These are phyloP conservation scores for Trichoderma hamatum DNA, from an alignment of 2,329 filamentous ascomycete species.

Conservation along the genomic window DNA sequence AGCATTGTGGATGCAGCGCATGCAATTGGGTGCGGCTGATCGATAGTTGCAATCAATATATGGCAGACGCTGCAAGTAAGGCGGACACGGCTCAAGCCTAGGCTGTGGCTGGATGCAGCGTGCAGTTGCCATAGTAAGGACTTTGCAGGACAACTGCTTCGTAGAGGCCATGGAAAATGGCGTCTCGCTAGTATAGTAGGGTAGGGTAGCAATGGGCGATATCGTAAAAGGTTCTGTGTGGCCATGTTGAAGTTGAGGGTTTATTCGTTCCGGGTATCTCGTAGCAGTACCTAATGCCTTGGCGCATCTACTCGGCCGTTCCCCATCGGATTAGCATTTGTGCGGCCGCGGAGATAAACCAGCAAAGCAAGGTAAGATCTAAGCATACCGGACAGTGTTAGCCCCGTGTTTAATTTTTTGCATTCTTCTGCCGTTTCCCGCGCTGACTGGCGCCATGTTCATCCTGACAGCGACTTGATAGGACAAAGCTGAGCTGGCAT, in stretches of 20 bases:
- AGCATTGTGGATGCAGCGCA: conserved; percentile 2
- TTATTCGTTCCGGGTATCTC: not conserved
- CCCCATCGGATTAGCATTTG: not conserved
- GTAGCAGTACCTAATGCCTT: no score
- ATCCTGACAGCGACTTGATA: conserved; percentile 1
- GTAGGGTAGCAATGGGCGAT: conserved; percentile 10
- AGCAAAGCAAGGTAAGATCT: conserved; percentile 12
- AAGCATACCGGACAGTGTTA: conserved; percentile 17
- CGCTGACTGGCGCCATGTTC: not conserved
- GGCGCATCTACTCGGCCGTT: not conserved
- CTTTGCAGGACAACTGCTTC: not conserved
- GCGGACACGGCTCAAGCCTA: not conserved
- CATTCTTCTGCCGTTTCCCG: not conserved
- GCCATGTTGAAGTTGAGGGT: not conserved
- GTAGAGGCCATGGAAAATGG: not conserved
- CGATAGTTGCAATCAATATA: conserved; percentile 19
- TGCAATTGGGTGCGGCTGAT: conserved; percentile 15
- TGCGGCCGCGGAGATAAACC: conserved; percentile 8
- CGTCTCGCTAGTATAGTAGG: conserved; percentile 4
- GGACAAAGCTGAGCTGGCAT: not conserved
- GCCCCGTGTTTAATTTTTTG: conserved; percentile 1
- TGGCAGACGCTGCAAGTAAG: not conserved
- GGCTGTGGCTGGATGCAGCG: not conserved
- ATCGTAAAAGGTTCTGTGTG: not conserved
- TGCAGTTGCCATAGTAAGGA: not conserved